Evolutionary conservation across 495 filamentous ascomycete species (phyloP), one percentile per base, ranked within the genome.

Genomic region (Penicillium maclennaniae): DNA sequence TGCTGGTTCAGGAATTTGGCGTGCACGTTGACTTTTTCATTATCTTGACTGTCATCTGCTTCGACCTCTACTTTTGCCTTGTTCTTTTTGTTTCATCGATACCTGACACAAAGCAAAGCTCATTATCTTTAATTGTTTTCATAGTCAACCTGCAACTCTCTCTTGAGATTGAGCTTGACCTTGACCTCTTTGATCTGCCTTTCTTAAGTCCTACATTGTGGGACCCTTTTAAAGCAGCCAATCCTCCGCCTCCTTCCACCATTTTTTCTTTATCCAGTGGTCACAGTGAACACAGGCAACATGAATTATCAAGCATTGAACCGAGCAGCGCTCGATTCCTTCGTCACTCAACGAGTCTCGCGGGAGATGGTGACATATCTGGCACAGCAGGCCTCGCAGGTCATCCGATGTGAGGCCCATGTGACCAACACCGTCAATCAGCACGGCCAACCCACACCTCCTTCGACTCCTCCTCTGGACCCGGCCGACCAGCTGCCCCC

Each of bases 281-380:
- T 51, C 43, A 56, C 46, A 37, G 69, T 66, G 53, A 51, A 65
- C 49, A 69, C 62, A 31, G 59, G 68, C 38, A 60, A 69, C 7
- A 66, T 80, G 31, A 34, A 34, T 72, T 89, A 92, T 72, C 81
- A 86, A 66, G 80, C 81, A 6, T 69, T 82, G 74, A 91, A 95
- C 74, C 82, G 88, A 66, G 83, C 83, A 51, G 93, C 93, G 28
- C 83, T 98, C 56, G 89, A 96, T 41, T 80, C 91, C 55, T 97
- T 98, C 69, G 81, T 97, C 67, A 86, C 87, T 59, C 77, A 81
- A 56, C 87, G 87, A 10, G 92, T 97, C 49, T 85, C 83, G 58
- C 75, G 79, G 48, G 83, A 87, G 37, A 97, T 97, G 95, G 84
- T 98, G 57, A 66, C 74, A 26, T 87, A 95, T 70, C 79, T 98